phyloP scores from a whole-genome alignment of 1,284 basidiomycete species.

The Gymnopus androsaceus region DNA sequence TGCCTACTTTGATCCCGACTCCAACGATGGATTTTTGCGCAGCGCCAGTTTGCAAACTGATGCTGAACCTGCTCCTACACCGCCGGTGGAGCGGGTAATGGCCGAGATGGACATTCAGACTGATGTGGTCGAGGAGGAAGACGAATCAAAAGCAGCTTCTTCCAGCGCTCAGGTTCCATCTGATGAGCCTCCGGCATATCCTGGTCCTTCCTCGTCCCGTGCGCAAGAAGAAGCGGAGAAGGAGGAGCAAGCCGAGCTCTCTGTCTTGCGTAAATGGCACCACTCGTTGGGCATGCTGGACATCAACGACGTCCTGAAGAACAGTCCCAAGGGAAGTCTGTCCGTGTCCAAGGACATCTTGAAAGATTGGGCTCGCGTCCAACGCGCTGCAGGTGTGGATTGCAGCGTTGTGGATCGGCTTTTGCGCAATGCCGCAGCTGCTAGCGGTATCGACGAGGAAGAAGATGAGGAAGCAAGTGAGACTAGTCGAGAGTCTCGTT shows the following conservation, averaged over 20 bases:
- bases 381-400: conserved; percentile 74
- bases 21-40: conserved; percentile 41
- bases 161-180: conserved; percentile 36
- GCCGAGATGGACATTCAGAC: conserved; percentile 65
- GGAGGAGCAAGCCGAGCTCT: conserved; percentile 50
- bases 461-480: conserved; percentile 25
- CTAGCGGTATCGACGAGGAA: conserved; percentile 27
- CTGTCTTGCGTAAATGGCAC: conserved; percentile 67
- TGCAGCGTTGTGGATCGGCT: conserved; percentile 77
- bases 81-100: conserved; percentile 5
- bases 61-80: conserved; percentile 7
- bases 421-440: conserved; percentile 52
- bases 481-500: conserved; percentile 17
- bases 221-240: conserved; percentile 51
- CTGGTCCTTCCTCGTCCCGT: conserved; percentile 42
- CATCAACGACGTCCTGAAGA: conserved; percentile 34
- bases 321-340: conserved; percentile 38
- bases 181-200: conserved; percentile 73
- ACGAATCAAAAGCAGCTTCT: conserved; percentile 11
- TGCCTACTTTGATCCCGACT: conserved; percentile 45
- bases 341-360: conserved; percentile 52
- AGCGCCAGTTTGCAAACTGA: conserved; percentile 45
- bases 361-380: conserved; percentile 75
- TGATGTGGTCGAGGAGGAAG: conserved; percentile 43
- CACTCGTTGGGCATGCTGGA: conserved; percentile 38